Evolutionary conservation across 495 filamentous ascomycete genomes (phyloP).

Genomic region (Daldinia vernicosa): DNA sequence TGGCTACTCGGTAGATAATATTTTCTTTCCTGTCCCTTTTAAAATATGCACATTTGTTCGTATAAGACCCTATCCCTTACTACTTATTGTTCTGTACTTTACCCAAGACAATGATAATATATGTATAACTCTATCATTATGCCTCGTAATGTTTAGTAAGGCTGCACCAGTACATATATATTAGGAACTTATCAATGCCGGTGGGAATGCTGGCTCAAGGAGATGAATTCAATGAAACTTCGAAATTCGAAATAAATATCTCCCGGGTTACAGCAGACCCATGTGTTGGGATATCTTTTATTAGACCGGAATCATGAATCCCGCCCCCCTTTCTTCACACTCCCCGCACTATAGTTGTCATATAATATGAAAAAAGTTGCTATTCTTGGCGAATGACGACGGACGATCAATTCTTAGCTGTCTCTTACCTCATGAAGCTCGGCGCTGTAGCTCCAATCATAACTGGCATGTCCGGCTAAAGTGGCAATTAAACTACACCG

Average conservation of each 20-base stretch:
- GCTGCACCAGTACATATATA: neutral
- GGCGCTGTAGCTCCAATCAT: slow-evolving; percentile 13
- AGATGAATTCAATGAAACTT: neutral
- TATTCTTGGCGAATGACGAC: slow-evolving; percentile 31
- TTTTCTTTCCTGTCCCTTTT: neutral
- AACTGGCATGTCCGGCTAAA: slow-evolving; percentile 33
- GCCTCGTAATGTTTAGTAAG: neutral
- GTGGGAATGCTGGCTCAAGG: neutral
- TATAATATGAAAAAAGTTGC: slow-evolving; percentile 18
- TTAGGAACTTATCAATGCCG: neutral
- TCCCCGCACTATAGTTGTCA: slow-evolving; percentile 32
- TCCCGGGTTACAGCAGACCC: neutral
- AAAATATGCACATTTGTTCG: neutral
- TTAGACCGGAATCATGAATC: slow-evolving; percentile 22
- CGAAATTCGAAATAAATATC: neutral
- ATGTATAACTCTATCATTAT: neutral
- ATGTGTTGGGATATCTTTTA: slow-evolving; percentile 10
- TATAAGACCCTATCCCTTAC: neutral
- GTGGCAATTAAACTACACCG: slow-evolving; percentile 32
- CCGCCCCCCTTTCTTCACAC: slow-evolving; percentile 18
- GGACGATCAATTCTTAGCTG: slow-evolving; percentile 26
- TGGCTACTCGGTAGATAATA: slow-evolving; percentile 22
- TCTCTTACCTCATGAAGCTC: slow-evolving; percentile 29
- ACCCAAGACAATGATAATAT: no score
- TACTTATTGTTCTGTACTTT: no score